A percentile compares a stretch with the other conserved stretches of the same genome.
phyloP scores from a whole-genome alignment of 345 rosid species.

The Conringia planisiliqua region DNA sequence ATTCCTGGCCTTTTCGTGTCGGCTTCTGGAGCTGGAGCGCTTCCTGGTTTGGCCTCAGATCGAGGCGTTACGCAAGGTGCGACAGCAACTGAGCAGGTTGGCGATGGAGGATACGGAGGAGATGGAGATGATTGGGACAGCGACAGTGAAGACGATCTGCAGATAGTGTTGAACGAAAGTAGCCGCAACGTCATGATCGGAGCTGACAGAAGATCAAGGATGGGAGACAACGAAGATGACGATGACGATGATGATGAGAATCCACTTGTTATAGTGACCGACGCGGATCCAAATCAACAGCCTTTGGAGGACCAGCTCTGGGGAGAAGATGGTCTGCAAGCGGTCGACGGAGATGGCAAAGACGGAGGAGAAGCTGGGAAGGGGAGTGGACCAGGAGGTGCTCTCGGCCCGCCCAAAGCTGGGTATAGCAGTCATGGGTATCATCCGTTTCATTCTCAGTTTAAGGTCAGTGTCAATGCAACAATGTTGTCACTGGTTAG shows the following conservation, averaged over 20 bases:
- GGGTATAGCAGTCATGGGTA: slow-evolving; percentile 84
- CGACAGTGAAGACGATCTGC: slow-evolving; percentile 96
- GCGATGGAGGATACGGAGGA: slow-evolving; percentile 23
- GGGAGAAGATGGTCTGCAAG: slow-evolving; percentile 60
- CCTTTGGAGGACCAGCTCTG: slow-evolving; percentile 64
- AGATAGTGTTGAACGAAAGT: slow-evolving; percentile 84
- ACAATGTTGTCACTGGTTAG: slow-evolving; percentile 37
- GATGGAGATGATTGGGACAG: slow-evolving; percentile 77
- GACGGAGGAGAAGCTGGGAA: slow-evolving; percentile 56
- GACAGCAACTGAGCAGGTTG: slow-evolving; percentile 5
- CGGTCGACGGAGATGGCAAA: slow-evolving; percentile 49
- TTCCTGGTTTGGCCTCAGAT: slow-evolving; percentile 27
- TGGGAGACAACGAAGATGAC: slow-evolving; percentile 55
- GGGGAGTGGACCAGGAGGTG: slow-evolving; percentile 42
- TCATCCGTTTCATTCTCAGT: slow-evolving; percentile 98
- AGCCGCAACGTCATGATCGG: slow-evolving; percentile 50
- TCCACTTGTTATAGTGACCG: slow-evolving; percentile 73
- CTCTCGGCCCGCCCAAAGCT: slow-evolving; percentile 49
- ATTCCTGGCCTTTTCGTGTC: slow-evolving; percentile 60
- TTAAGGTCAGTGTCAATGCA: slow-evolving; percentile 87
- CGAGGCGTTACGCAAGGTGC: slow-evolving; percentile 16
- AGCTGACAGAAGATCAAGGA: slow-evolving; percentile 48
- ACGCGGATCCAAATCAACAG: slow-evolving; percentile 48
- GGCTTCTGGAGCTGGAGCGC: slow-evolving; percentile 19
- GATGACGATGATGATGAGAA: slow-evolving; percentile 69